These are phyloP conservation scores for Calcarisporium arbuscula DNA, from an alignment of 2,329 filamentous ascomycete genomes.

Conservation along the genomic window DNA sequence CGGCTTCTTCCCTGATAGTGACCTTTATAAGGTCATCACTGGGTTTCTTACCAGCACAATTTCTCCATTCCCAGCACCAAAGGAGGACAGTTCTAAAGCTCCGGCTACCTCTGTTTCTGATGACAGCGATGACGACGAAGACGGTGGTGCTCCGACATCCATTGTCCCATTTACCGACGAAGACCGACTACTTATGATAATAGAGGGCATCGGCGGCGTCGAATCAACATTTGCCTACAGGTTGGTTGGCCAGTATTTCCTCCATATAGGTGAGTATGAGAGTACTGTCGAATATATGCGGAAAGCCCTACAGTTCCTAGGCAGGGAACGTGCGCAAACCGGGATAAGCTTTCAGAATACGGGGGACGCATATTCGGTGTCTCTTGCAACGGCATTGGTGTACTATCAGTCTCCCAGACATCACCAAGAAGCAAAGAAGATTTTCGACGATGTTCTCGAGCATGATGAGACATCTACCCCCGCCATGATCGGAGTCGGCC, in stretches of 20 bases:
- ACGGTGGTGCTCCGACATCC: slow-evolving; percentile 46
- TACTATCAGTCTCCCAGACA: slow-evolving; percentile 86
- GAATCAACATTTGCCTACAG: slow-evolving; percentile 78
- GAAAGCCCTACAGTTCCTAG: slow-evolving; percentile 59
- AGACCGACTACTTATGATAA: slow-evolving; percentile 76
- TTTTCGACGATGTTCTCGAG: slow-evolving; percentile 77
- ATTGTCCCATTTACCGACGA: slow-evolving; percentile 61
- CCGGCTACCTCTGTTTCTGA: slow-evolving; percentile 33
- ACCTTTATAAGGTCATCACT: slow-evolving; percentile 73
- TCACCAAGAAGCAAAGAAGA: slow-evolving; percentile 77
- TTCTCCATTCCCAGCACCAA: slow-evolving; percentile 64
- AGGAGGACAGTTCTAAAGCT: slow-evolving; percentile 16
- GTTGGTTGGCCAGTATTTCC: slow-evolving; percentile 75
- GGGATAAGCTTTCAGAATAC: slow-evolving; percentile 65
- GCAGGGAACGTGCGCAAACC: slow-evolving; percentile 56
- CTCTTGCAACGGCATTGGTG: slow-evolving; percentile 80
- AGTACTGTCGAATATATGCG: slow-evolving; percentile 73
- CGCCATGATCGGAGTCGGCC: slow-evolving; percentile 80
- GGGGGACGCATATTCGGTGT: slow-evolving; percentile 67
- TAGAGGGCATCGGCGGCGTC: slow-evolving; percentile 59
- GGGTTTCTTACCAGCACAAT: slow-evolving; percentile 78
- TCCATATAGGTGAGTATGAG: slow-evolving; percentile 79
- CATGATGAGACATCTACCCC: slow-evolving; percentile 70
- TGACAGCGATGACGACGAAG: slow-evolving; percentile 54
- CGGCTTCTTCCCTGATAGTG: slow-evolving; percentile 74